Base-by-base conservation (phyloP, 768 basidiomycete genomes). In the Butyriboletus loyo region DNA sequence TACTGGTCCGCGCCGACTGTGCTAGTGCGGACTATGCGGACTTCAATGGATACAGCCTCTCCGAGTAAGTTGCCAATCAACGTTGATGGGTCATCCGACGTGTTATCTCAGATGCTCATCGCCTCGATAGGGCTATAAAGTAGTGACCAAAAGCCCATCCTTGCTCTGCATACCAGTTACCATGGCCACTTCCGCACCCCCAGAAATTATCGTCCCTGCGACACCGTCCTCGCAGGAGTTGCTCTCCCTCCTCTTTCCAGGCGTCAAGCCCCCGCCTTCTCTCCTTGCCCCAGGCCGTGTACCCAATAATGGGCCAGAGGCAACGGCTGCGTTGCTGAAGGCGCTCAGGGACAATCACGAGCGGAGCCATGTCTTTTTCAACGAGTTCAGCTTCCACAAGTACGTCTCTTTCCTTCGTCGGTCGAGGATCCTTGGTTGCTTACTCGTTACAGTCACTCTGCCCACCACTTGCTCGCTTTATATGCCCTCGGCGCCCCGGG, bases 401-500 rank as follows among this genome's bases (percentile, higher is more conserved):
- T 70, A 50, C 21, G 63, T 53, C 2, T 31, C 31, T 13, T 38
- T 31, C 40, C 39, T 27, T 31, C 8, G 2, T 46, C n/a, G 7
- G 15, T 38, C 10, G 17, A 19, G 6, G 2, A 11, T 41, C 11
- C 2, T n/a, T 40, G 41, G 19, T 49, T 19, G 5, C 14, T 58
- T 19, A 37, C 32, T n/a, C n/a, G 35, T 13, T 13, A 15, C 24
- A 81, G 79, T 53, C 86, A 88, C 68, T 68, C 78, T 31, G 72
- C 76, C 3, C 85, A 87, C 60, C 81, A 80, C 35, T 61, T 80
- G 15, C 68, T 86, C 14, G 83, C 83, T 13, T 67, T 82, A 6
- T 89, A 82, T 69, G 75, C 76, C 0, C 68, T 90, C 13, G 87
- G 87, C 8, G 85, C 79, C 0, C 68, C 74, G 4, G 65, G 66